Conservation (phyloP, 78 protist species). For the Monocercomonoides exilis region DNA sequence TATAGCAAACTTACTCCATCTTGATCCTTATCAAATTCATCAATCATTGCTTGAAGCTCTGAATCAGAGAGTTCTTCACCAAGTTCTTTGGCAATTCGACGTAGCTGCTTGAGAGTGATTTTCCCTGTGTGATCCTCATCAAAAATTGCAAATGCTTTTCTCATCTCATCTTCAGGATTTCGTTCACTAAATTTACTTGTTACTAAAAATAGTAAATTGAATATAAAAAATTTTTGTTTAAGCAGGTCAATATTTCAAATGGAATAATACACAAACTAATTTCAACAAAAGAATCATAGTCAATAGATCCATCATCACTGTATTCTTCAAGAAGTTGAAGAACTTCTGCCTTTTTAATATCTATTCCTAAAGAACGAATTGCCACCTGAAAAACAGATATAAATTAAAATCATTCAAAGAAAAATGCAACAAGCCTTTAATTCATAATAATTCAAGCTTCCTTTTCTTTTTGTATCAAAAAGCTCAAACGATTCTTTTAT, state of each 20-base stretch:
- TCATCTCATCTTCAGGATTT: constrained; percentile 30
- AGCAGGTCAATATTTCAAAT: not conserved
- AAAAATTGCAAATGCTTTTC: constrained; percentile 34
- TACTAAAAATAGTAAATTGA: not conserved
- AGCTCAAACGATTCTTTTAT: constrained; percentile 32
- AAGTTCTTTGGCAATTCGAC: constrained; percentile 33
- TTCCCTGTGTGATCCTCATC: constrained; percentile 42
- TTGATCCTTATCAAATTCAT: constrained; percentile 43
- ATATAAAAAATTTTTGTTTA: not conserved
- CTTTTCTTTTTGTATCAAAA: constrained; percentile 23
- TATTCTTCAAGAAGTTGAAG: constrained; percentile 16
- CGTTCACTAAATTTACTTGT: not conserved
- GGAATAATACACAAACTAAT: not conserved
- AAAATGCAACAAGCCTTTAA: constrained; percentile 9
- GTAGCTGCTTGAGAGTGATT: constrained; percentile 25
- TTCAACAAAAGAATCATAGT: constrained; percentile 10
- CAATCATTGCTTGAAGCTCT: constrained; percentile 49
- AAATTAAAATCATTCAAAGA: not conserved
- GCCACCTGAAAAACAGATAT: constrained; percentile 15
- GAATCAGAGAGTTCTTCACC: constrained; percentile 30
- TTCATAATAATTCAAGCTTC: constrained; percentile 25
- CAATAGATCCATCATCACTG: not conserved
- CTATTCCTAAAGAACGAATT: constrained; percentile 31
- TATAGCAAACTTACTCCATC: constrained; percentile 34
- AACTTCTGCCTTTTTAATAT: constrained; percentile 26